Evolutionary conservation across 441 rosid species (phyloP).

Genomic region (Adansonia grandidieri): DNA sequence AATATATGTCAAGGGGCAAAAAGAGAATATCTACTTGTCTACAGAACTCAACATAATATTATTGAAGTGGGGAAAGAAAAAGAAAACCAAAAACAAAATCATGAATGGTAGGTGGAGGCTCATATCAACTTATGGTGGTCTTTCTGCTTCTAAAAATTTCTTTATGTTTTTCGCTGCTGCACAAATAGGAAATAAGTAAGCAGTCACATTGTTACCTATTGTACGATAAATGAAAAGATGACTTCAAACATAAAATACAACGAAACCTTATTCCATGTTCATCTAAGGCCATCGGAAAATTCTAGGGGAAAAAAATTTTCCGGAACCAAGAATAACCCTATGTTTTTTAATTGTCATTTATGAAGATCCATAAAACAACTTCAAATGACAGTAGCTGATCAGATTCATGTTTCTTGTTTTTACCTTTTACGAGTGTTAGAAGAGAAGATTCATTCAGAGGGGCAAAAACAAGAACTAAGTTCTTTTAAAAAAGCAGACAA

Average conservation of each 20-base stretch:
- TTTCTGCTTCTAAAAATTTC: neutral
- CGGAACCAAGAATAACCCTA: neutral
- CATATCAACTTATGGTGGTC: neutral
- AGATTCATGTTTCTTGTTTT: neutral
- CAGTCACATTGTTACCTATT: neutral
- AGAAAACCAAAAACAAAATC: neutral
- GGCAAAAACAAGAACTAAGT: neutral
- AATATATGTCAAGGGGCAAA: neutral
- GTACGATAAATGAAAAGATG: neutral
- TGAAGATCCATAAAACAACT: neutral
- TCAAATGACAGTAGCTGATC: neutral
- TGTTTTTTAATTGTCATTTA: neutral
- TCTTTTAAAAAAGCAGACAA: neutral
- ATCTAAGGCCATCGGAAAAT: conserved; percentile 1
- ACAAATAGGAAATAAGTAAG: neutral
- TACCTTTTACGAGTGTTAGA: neutral
- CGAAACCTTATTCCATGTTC: neutral
- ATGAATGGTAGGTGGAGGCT: neutral
- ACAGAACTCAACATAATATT: neutral
- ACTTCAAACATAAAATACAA: neutral
- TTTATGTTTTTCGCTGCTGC: neutral
- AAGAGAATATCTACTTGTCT: neutral
- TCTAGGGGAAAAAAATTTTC: neutral
- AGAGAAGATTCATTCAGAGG: neutral
- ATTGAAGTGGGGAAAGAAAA: neutral